These are phyloP conservation scores for Eucalyptus urophylla DNA, from an alignment of 345 rosid species.

Conservation along the genomic window DNA sequence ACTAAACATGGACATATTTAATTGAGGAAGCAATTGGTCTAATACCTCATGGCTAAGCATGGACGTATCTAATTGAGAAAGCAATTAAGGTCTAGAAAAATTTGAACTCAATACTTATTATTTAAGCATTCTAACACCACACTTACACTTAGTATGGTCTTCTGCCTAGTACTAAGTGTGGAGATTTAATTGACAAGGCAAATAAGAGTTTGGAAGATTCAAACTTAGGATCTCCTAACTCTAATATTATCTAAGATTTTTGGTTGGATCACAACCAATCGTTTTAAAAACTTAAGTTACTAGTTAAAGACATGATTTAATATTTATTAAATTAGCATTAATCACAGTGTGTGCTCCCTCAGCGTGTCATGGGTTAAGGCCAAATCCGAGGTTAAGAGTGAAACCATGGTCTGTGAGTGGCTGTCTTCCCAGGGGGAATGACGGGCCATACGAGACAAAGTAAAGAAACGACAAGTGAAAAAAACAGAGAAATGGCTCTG, in stretches of 20 bases:
- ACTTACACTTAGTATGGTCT: accelerated
- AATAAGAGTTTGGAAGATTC: accelerated
- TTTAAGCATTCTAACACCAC: not conserved
- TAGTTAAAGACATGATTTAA: accelerated
- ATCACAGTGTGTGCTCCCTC: not conserved
- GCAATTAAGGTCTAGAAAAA: too few species aligned
- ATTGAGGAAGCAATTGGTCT: too few species aligned
- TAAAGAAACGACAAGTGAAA: not conserved
- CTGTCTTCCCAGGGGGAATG: not conserved
- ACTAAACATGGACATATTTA: too few species aligned
- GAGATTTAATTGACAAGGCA: accelerated
- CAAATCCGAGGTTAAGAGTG: not conserved
- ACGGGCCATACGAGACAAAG: not conserved
- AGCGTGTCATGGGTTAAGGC: not conserved
- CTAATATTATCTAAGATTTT: too few species aligned
- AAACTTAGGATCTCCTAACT: accelerated
- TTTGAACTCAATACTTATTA: too few species aligned
- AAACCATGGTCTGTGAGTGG: not conserved
- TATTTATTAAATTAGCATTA: too few species aligned
- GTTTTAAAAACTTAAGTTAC: accelerated
- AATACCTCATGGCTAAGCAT: too few species aligned
- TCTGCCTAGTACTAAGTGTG: accelerated
- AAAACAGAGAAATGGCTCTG: not conserved
- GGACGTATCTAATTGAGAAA: too few species aligned
- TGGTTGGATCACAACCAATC: accelerated